Conservation (phyloP, 768 basidiomycete species). For the Auricularia sp. region DNA sequence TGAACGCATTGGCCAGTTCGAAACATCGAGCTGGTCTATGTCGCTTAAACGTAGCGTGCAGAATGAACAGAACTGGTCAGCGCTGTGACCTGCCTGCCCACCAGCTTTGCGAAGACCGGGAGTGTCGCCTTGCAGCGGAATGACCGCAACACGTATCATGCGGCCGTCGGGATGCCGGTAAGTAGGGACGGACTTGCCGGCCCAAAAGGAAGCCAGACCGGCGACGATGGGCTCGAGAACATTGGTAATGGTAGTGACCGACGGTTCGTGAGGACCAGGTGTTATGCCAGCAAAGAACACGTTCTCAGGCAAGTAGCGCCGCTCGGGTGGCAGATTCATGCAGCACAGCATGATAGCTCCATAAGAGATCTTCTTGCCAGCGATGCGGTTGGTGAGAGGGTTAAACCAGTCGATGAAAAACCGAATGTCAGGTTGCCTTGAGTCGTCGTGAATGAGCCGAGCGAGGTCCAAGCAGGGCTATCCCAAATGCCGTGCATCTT, state of each 20-base stretch:
- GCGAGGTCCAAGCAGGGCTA: neutral
- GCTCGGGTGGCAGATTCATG: constrained; percentile 27
- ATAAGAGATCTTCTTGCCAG: constrained; percentile 16
- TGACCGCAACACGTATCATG: constrained; percentile 18
- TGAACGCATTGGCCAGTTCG: neutral
- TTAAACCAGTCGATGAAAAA: constrained; percentile 28
- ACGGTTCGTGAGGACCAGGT: constrained; percentile 30
- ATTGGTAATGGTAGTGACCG: constrained; percentile 25
- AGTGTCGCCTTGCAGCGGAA: constrained; percentile 28
- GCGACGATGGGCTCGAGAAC: constrained; percentile 28
- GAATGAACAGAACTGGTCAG: neutral
- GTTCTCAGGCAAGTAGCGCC: constrained; percentile 28
- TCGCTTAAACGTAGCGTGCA: neutral
- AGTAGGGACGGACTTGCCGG: constrained; percentile 23
- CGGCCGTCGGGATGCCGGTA: constrained; percentile 15
- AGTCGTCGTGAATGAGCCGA: neutral
- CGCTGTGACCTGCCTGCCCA: constrained; percentile 13
- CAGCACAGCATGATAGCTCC: constrained; percentile 25
- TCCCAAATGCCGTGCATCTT: neutral
- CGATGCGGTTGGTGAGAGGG: constrained; percentile 21
- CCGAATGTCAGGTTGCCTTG: constrained; percentile 12
- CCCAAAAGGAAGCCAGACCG: constrained; percentile 25
- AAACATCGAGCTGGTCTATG: neutral
- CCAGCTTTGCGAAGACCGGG: constrained; percentile 23
- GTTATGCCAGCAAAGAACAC: constrained; percentile 33